A percentile compares a stretch with the other conserved stretches of the same genome.
phyloP scores from a whole-genome alignment of 2,329 filamentous ascomycete genomes.

The Neofusicoccum ribis region DNA sequence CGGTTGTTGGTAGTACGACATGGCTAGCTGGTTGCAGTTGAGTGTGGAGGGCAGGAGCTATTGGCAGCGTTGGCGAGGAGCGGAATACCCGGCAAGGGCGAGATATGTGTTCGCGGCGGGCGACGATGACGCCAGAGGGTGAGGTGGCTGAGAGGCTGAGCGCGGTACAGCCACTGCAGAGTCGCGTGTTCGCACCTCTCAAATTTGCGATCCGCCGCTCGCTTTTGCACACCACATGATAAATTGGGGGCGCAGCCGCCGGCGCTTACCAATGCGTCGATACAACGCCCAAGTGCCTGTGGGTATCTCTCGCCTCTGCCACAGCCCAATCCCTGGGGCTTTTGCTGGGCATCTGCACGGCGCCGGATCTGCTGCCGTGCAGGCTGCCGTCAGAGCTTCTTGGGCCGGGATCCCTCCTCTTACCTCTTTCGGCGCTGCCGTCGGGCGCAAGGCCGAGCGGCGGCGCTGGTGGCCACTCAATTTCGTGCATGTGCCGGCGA shows the following conservation, averaged over 20 bases:
- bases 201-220: not conserved
- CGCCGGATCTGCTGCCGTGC: not conserved
- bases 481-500: not conserved
- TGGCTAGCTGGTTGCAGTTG: conserved; percentile 17
- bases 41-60: not conserved
- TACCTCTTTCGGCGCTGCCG: not conserved
- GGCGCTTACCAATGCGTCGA: not conserved
- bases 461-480: not conserved
- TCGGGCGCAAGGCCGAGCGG: conserved; percentile 2
- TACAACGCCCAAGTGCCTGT: not conserved
- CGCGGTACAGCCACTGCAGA: conserved; percentile 1
- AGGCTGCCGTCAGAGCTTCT: conserved; percentile 2
- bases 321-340: not conserved
- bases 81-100: not conserved
- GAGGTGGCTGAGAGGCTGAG: conserved; percentile 13
- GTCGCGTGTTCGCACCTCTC: not conserved
- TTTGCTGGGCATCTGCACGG: not conserved
- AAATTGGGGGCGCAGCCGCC: not conserved
- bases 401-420: not conserved
- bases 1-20: conserved; percentile 32
- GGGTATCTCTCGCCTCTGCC: not conserved
- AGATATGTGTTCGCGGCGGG: not conserved
- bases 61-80: not conserved
- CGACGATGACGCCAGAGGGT: conserved; percentile 9
- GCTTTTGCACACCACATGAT: conserved; percentile 5